Evolutionary conservation across 164 flowering plant species (phyloP), one percentile per base, ranked within the genome.

Genomic region (Chimonanthus salicifolius): DNA sequence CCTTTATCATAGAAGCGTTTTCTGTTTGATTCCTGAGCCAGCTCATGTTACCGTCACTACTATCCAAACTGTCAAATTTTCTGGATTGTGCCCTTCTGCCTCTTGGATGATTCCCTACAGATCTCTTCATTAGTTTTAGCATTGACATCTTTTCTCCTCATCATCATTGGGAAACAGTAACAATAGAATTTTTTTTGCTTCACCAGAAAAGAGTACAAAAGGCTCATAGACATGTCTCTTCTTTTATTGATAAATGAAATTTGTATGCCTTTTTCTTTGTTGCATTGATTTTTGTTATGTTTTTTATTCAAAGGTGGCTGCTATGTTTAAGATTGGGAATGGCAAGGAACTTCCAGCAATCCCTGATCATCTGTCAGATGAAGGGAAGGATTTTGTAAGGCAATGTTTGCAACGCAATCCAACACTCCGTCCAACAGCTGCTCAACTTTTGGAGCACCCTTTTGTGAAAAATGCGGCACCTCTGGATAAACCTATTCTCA

Each of bases 241-340:
- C 33, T 33, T 33, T 33, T 33, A 33, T n/a, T 54, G 16, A 54
- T n/a, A 54, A 54, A 54, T 54, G 60, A 54, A 54, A 54, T 54
- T 54, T n/a, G 16, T 2, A 7, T 63, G 16, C 11, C 44, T 63
- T 33, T 18, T 63, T 43, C 44, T 63, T 65, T 69, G 1, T 5
- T 72, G 44, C 74, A 46, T 64, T 76, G 73, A 62, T 74, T 44
- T 63, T 63, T 63, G 33, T 66, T 48, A 18, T 82, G 66, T 76
- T 83, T 16, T 79, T 63, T 69, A 50, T 47, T 74, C 47, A 58
- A 74, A 92, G 97, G 88, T 92, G 81, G 90, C 97, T 77, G 94
- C 94, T 10, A 87, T 94, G 92, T 94, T 94, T 79, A 94, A 94
- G 80, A 89, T 92, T 81, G 98, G 97, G 72, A 94, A 94, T 58